Base-by-base conservation (phyloP, 345 rosid genomes). In the Odontarrhena argentea region DNA sequence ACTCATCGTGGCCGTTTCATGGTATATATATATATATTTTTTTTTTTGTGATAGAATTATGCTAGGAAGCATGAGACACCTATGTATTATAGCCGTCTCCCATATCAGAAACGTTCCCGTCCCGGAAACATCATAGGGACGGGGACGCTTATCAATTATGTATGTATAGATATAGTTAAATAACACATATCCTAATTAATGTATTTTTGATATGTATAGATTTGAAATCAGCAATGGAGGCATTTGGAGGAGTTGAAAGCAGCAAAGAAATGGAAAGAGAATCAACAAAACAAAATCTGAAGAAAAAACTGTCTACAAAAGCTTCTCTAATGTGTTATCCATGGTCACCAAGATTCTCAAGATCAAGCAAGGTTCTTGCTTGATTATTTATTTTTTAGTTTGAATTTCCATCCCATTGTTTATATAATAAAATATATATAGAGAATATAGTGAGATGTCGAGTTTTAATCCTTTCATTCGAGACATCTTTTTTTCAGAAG, bases 1-100 rank as follows among this genome's bases (percentile, higher is more conserved):
- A 75, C 62, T 81, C 89, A 22, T 74, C 95, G 9, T 86, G 96
- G 96, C 79, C 91, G 42, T 84, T 94, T 65, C 93, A 80, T 83
- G 98, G 22, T 18, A 18, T 18, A 18, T 18, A 18, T 18, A 18
- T 18, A 18, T 18, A 18, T 18, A 18, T 18, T 5, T 15, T 10
- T 30, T 51, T 9, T 2, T 28, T n/a, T 65, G 22, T 13, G 13
- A 18, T 18, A 18, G 22, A 18, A 18, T 18, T 18, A 18, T 18
- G 22, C 22, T 18, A 18, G 22, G 22, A 18, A 18, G 22, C 1
- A 18, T 18, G 22, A 18, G 22, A 18, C 22, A 18, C 9, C 8
- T 35, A 38, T 22, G 28, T 18, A 18, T 18, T 18, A 18, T 18
- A 18, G 22, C 22, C 22, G 22, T 18, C 22, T 18, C 22, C 22